Percentiles rank a stretch among this genome's conserved stretches.
Evolutionary conservation across 2,329 filamentous ascomycete genomes (phyloP).

Genomic region (Pyrenophora teres): DNA sequence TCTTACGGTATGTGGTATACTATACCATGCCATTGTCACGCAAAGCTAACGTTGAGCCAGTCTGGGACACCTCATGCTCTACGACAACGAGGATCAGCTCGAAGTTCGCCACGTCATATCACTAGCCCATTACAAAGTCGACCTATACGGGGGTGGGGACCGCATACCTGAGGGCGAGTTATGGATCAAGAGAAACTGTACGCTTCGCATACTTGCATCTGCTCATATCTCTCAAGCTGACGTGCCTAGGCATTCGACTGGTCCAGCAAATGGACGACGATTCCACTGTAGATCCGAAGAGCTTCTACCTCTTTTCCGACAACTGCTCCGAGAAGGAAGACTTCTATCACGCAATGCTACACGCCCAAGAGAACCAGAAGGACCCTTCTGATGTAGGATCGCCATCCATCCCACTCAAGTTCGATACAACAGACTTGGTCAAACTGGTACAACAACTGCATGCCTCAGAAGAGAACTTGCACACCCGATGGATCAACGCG

Average conservation of each 20-base stretch:
- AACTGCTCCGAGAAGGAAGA: slow-evolving; percentile 97
- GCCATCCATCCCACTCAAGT: slow-evolving; percentile 72
- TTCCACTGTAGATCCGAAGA: slow-evolving; percentile 68
- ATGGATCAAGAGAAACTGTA: slow-evolving; percentile 90
- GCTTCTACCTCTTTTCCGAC: slow-evolving; percentile 93
- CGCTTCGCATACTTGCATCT: not conserved
- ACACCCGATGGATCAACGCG: slow-evolving; percentile 93
- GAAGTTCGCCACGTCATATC: slow-evolving; percentile 97
- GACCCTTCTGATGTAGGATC: slow-evolving; percentile 54
- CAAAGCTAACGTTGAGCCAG: slow-evolving; percentile 22
- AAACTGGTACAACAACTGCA: slow-evolving; percentile 88
- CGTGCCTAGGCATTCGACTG: slow-evolving; percentile 63
- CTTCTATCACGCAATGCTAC: slow-evolving; percentile 91
- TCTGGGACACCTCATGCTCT: slow-evolving; percentile 92
- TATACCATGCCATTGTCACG: no score
- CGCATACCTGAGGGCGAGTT: slow-evolving; percentile 86
- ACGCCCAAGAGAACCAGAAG: slow-evolving; percentile 75
- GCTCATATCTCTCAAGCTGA: slow-evolving; percentile 8
- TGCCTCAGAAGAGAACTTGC: slow-evolving; percentile 85
- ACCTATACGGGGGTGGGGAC: slow-evolving; percentile 80
- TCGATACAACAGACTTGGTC: slow-evolving; percentile 85
- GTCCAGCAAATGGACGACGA: slow-evolving; percentile 65
- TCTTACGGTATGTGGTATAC: slow-evolving; percentile 68
- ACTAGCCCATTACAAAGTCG: slow-evolving; percentile 82
- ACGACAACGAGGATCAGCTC: slow-evolving; percentile 91